Evolutionary conservation across 1,139 yeast species (phyloP), one percentile per base, ranked within the genome.

Genomic region (Pneumocystis wakefieldiae): DNA sequence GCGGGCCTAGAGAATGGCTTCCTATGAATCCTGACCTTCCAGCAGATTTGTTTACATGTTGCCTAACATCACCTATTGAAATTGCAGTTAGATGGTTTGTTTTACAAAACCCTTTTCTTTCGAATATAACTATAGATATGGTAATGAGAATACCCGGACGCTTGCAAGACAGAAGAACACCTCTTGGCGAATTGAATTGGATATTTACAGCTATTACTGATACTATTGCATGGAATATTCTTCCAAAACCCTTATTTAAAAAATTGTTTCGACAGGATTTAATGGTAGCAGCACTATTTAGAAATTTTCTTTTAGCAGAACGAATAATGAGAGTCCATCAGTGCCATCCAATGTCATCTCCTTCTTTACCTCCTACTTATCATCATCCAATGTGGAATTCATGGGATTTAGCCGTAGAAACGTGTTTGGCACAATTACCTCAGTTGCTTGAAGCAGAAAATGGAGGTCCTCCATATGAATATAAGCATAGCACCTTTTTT

Each of bases 201-300:
- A 92, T 92, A 48, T 92, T 92, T 74, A 94, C 97, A 1, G 97
- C 98, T 3, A 90, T 92, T 57, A 92, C 98, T 2, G 99, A 92
- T 74, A 92, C 97, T 0, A 92, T 92, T 66, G 98, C 98, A 4
- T 94, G 98, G 97, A 89, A 96, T 0, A 82, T 92, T 1, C 76
- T 94, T 61, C 90, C 95, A 1, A 79, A 96, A 66, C 91, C 95
- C 0, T 77, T 92, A 58, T 92, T 94, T 77, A 91, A 91, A 71
- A 81, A 92, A 64, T 78, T 94, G 28, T 92, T 94, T 71, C 81
- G 99, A 71, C 98, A 92, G 73, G 99, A 92, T 73, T 78, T 92
- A 70, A 92, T 92, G 85, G 96, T 92, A 24, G 97, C 97, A 1
- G 97, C 97, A 0, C 77, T 92, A 67, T 94, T 92, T 75, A 80